Evolutionary conservation across 208 protist species (phyloP).

Genomic region (Wallacemonas collosoma): DNA sequence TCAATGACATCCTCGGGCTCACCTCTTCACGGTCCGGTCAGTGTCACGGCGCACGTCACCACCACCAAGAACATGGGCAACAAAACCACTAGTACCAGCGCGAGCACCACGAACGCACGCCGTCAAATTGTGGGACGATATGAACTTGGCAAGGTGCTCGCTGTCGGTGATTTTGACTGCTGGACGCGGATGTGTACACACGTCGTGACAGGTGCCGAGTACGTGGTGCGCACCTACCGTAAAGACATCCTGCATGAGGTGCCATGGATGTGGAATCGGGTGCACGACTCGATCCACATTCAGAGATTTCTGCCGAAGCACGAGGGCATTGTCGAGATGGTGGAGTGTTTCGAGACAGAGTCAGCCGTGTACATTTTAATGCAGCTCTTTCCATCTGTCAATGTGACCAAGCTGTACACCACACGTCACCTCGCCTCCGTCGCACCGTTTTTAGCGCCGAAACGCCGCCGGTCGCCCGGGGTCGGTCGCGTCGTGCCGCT

Average conservation of each 20-base stretch:
- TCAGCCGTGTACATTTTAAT: conserved; percentile 87
- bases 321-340: conserved; percentile 83
- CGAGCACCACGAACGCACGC: background rate
- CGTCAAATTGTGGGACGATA: conserved; percentile 85
- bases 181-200: conserved; percentile 81
- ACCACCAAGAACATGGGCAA: no score
- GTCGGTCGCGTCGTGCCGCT: no score
- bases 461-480: conserved; percentile 2
- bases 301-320: conserved; percentile 80
- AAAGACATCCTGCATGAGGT: conserved; percentile 73
- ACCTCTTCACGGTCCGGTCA: no score
- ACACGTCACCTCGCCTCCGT: conserved; percentile 16
- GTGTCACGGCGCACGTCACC: no score
- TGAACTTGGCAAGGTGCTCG: conserved; percentile 76
- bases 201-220: conserved; percentile 72
- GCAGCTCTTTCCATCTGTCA: conserved; percentile 74
- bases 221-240: conserved; percentile 83
- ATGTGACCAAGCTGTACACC: conserved; percentile 67
- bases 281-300: conserved; percentile 78
- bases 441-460: conserved; percentile 19
- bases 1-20: no score
- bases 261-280: conserved; percentile 86
- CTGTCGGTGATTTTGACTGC: conserved; percentile 85
- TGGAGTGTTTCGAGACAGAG: conserved; percentile 86
- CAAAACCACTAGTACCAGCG: background rate